A percentile compares a stretch with the other conserved stretches of the same genome.
Conservation (phyloP, 73 alveolate species). For the Blepharisma japonicum region DNA sequence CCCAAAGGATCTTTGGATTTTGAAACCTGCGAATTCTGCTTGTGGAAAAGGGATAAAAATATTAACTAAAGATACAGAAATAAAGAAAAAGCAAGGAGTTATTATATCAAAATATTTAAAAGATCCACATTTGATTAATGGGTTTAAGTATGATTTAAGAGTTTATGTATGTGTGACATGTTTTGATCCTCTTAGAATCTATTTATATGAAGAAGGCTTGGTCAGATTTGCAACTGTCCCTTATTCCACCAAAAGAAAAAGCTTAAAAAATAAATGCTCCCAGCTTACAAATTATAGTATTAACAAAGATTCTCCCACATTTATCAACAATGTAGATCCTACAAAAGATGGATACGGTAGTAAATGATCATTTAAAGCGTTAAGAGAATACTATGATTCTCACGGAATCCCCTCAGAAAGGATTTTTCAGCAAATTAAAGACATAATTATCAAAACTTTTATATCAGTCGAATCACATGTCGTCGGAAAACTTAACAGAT, state of each 20-base stretch:
- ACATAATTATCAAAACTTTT: slow-evolving; percentile 70
- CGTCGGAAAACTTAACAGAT: slow-evolving; percentile 39
- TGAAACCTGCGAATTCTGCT: slow-evolving; percentile 85
- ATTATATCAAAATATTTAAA: slow-evolving; percentile 75
- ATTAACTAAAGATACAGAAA: slow-evolving; percentile 63
- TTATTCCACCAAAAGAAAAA: slow-evolving; percentile 64
- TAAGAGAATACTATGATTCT: slow-evolving; percentile 44
- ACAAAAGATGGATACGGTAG: slow-evolving; percentile 58
- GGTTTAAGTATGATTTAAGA: slow-evolving; percentile 88
- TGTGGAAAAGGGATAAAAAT: slow-evolving; percentile 93
- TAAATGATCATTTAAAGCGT: slow-evolving; percentile 73
- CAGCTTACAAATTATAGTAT: slow-evolving; percentile 93
- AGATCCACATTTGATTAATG: slow-evolving; percentile 90
- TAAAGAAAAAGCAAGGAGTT: slow-evolving; percentile 60
- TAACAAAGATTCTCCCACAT: slow-evolving; percentile 71
- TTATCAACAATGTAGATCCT: slow-evolving; percentile 56
- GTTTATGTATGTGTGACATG: slow-evolving; percentile 85
- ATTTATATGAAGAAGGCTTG: slow-evolving; percentile 93
- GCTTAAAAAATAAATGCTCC: slow-evolving; percentile 71
- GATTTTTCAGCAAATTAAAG: slow-evolving; percentile 58
- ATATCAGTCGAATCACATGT: slow-evolving; percentile 68
- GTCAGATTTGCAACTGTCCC: slow-evolving; percentile 93
- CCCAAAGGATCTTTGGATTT: slow-evolving; percentile 69
- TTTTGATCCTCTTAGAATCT: slow-evolving; percentile 90
- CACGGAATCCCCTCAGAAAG: slow-evolving; percentile 48